These are phyloP conservation scores for Fusarium sp. DNA, from an alignment of 2,329 filamentous ascomycete genomes.

Conservation along the genomic window DNA sequence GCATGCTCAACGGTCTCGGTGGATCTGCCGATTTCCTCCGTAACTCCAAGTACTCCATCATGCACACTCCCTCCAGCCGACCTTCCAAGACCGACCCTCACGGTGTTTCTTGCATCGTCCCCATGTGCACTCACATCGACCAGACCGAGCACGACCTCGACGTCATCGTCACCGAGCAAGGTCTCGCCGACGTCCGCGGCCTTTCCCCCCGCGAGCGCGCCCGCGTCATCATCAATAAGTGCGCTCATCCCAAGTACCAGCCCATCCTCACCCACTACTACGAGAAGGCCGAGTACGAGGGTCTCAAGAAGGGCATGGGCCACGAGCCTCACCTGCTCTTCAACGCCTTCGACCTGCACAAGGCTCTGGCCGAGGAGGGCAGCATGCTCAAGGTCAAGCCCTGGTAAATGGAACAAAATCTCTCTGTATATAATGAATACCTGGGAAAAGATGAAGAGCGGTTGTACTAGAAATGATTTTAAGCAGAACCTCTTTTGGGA, in stretches of 20 bases:
- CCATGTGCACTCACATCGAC: conserved; percentile 92
- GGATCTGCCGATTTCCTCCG: conserved; percentile 88
- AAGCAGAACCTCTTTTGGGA: conserved; percentile 23
- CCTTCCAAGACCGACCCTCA: conserved; percentile 87
- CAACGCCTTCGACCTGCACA: conserved; percentile 91
- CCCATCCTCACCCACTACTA: conserved; percentile 88
- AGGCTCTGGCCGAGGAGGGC: conserved; percentile 84
- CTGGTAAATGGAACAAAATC: conserved; percentile 62
- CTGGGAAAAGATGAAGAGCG: conserved; percentile 6
- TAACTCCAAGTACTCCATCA: conserved; percentile 86
- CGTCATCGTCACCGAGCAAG: conserved; percentile 83
- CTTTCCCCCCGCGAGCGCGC: conserved; percentile 85
- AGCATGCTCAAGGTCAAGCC: conserved; percentile 86
- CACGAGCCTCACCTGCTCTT: conserved; percentile 91
- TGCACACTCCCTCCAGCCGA: conserved; percentile 89
- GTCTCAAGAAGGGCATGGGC: conserved; percentile 87
- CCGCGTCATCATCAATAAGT: conserved; percentile 88
- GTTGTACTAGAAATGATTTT: conserved; percentile 36
- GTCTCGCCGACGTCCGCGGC: conserved; percentile 88
- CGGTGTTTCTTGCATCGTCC: conserved; percentile 90
- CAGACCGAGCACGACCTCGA: conserved; percentile 95
- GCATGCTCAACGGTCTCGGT: conserved; percentile 89
- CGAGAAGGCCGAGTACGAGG: conserved; percentile 88
- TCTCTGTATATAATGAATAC: conserved; percentile 6
- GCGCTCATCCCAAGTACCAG: conserved; percentile 86